Evolutionary conservation across 2,329 filamentous ascomycete genomes (phyloP).

Genomic region (Monosporascus sp.): DNA sequence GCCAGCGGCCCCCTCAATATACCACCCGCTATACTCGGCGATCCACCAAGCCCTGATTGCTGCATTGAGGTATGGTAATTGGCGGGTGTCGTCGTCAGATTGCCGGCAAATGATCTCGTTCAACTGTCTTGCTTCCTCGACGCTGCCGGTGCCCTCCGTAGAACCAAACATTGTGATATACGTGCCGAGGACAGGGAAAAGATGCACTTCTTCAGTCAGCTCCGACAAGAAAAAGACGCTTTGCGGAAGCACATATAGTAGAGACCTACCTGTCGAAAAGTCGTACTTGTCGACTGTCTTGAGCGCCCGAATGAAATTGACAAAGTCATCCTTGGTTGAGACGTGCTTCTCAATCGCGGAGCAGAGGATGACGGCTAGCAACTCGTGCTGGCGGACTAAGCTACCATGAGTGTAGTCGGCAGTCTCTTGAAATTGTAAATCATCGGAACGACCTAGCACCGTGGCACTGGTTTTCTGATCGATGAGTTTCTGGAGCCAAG

Average conservation of each 20-base stretch:
- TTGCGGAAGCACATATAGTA: not conserved
- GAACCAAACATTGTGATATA: constrained; percentile 77
- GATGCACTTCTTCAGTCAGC: constrained; percentile 56
- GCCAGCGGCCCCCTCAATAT: constrained; percentile 65
- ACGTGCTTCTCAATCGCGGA: constrained; percentile 73
- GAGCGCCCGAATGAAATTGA: constrained; percentile 61
- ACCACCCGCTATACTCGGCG: constrained; percentile 87
- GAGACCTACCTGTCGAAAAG: constrained; percentile 15
- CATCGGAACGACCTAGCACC: constrained; percentile 60
- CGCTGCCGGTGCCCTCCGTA: constrained; percentile 61
- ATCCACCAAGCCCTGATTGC: constrained; percentile 82
- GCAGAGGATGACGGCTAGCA: constrained; percentile 73
- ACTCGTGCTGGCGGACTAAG: constrained; percentile 84
- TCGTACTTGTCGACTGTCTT: constrained; percentile 75
- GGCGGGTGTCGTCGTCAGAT: constrained; percentile 65
- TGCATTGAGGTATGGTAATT: constrained; percentile 69
- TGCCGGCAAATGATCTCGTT: constrained; percentile 63
- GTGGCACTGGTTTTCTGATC: constrained; percentile 73
- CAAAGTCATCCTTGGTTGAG: constrained; percentile 66
- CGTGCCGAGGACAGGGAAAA: constrained; percentile 72
- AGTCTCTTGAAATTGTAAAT: constrained; percentile 63
- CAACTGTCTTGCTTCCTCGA: constrained; percentile 65
- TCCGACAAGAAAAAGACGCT: not conserved
- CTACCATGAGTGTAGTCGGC: constrained; percentile 76
- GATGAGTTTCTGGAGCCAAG: constrained; percentile 67